These are phyloP conservation scores for Ustilago trichophora DNA, from an alignment of 1,284 basidiomycete species.

Conservation along the genomic window DNA sequence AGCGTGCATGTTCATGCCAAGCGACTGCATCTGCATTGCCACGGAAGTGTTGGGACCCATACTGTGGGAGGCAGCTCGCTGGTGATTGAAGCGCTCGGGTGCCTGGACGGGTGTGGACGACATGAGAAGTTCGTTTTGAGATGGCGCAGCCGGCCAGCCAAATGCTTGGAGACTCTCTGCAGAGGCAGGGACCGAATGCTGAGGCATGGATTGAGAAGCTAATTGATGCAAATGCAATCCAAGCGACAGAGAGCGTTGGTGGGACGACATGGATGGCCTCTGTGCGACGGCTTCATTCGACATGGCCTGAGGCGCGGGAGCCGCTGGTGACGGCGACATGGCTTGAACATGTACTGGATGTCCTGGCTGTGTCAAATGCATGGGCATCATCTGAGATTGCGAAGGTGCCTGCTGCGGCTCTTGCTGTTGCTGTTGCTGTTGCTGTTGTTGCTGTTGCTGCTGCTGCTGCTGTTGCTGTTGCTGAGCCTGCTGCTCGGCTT, in stretches of 20 bases:
- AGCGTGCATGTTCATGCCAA: constrained; percentile 28
- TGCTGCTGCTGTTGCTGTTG: constrained; percentile 3
- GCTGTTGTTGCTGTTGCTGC: constrained; percentile 13
- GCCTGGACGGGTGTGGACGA: constrained; percentile 26
- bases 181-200: constrained; percentile 28
- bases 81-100: constrained; percentile 18
- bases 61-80: constrained; percentile 37
- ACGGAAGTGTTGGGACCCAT: constrained; percentile 20
- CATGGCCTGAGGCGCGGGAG: not conserved
- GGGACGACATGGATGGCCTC: constrained; percentile 19
- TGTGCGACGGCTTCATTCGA: constrained; percentile 17
- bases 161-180: constrained; percentile 31
- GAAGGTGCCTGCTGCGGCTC: not conserved
- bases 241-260: constrained; percentile 42
- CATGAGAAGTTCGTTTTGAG: constrained; percentile 33
- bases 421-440: constrained; percentile 10
- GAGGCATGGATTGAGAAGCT: constrained; percentile 25
- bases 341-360: constrained; percentile 8
- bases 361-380: constrained; percentile 29
- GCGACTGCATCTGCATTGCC: constrained; percentile 19
- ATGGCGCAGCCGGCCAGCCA: constrained; percentile 33
- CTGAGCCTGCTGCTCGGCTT: constrained; percentile 5
- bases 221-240: constrained; percentile 42
- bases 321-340: constrained; percentile 12
- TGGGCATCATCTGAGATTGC: constrained; percentile 25